Evolutionary conservation across 768 basidiomycete genomes (phyloP).

Genomic region (Pleurotus djamor): DNA sequence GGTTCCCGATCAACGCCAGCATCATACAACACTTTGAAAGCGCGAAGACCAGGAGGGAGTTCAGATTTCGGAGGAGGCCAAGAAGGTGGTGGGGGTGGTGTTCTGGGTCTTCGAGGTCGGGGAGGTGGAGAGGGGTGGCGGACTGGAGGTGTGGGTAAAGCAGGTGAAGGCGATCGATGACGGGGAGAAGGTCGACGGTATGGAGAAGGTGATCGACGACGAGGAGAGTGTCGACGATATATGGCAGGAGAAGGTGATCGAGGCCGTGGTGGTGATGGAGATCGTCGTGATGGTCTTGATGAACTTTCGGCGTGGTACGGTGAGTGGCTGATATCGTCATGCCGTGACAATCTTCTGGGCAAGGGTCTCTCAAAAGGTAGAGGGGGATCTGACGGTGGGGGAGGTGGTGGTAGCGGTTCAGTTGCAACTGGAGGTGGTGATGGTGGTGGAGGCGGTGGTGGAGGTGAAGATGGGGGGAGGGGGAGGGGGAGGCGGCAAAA

Average conservation of each 20-base stretch:
- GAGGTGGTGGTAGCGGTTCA: constrained; percentile 30
- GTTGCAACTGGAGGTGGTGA: constrained; percentile 26
- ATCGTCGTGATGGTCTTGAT: not conserved
- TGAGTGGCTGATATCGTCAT: not conserved
- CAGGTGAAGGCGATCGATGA: constrained; percentile 15
- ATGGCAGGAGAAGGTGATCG: constrained; percentile 17
- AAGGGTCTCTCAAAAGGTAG: constrained; percentile 1
- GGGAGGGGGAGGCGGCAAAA: no score
- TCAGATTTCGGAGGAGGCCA: constrained; percentile 61
- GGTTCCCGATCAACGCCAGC: constrained; percentile 46
- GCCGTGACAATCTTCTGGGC: not conserved
- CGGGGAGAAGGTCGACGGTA: constrained; percentile 14
- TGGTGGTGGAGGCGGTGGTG: constrained; percentile 24
- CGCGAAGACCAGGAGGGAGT: constrained; percentile 35
- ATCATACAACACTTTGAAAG: constrained; percentile 67
- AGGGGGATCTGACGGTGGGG: constrained; percentile 28
- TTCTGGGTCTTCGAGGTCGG: constrained; percentile 12
- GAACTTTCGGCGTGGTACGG: not conserved
- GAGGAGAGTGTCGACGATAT: not conserved
- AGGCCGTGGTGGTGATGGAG: constrained; percentile 15
- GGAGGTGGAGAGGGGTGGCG: constrained; percentile 22
- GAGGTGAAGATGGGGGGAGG: constrained; percentile 20
- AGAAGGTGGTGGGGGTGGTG: constrained; percentile 10
- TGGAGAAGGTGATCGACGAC: not conserved
- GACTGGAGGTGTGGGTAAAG: constrained; percentile 15